Percentiles rank a stretch among this genome's conserved stretches.
These are phyloP conservation scores for Amaranthus hypochondriacus DNA, from an alignment of 148 eudicot genomes.

Conservation along the genomic window DNA sequence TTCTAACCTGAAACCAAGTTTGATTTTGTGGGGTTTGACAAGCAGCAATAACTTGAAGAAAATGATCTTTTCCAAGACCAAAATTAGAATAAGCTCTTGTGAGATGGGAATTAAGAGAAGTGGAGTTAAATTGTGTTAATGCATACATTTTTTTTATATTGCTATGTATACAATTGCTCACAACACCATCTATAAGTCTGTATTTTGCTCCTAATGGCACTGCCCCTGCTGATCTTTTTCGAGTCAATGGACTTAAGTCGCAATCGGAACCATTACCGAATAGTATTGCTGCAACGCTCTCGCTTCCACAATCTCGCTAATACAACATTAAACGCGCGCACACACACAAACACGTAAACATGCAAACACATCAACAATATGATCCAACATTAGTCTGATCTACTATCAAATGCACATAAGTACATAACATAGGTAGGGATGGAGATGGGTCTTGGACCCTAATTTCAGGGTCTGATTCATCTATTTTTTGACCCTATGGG, in stretches of 20 bases:
- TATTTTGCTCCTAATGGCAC: slow-evolving; percentile 71
- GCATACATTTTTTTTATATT: slow-evolving; percentile 70
- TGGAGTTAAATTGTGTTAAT: slow-evolving; percentile 71
- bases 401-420: too few relatives aligned
- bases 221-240: slow-evolving; percentile 71
- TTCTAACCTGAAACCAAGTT: slow-evolving; percentile 68
- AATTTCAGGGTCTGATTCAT: too few relatives aligned
- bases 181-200: slow-evolving; percentile 69
- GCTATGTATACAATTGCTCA: slow-evolving; percentile 85
- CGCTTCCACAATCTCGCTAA: slow-evolving; percentile 13
- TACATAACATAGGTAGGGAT: too few relatives aligned
- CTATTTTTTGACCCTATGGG: too few relatives aligned
- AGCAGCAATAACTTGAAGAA: slow-evolving; percentile 76
- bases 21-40: slow-evolving; percentile 63
- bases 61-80: slow-evolving; percentile 50
- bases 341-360: too few relatives aligned
- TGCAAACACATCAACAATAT: too few relatives aligned
- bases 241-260: slow-evolving; percentile 60
- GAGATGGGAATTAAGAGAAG: slow-evolving; percentile 80
- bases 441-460: too few relatives aligned
- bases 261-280: slow-evolving; percentile 64
- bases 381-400: too few relatives aligned
- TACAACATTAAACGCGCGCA: too few relatives aligned
- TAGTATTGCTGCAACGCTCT: slow-evolving; percentile 79
- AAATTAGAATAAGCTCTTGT: slow-evolving; percentile 57